A percentile compares a stretch with the other conserved stretches of the same genome.
These are phyloP conservation scores for Chaetomium tenue DNA, from an alignment of 495 filamentous ascomycete species.

Conservation along the genomic window DNA sequence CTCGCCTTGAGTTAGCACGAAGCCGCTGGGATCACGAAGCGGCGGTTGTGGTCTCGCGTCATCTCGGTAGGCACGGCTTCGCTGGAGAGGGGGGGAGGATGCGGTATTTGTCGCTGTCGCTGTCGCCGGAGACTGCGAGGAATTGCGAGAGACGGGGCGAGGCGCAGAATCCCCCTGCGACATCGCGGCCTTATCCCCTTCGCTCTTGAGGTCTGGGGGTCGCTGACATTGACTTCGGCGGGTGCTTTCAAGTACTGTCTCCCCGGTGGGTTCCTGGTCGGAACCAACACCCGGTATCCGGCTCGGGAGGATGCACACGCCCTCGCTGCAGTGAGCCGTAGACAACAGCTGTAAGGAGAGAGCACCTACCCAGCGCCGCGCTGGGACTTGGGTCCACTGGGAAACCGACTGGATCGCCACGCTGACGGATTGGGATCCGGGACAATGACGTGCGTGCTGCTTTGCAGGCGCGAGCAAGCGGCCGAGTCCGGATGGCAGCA, in stretches of 20 bases:
- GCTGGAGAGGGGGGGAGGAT: conserved; percentile 34
- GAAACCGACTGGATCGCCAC: conserved; percentile 38
- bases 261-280: conserved; percentile 22
- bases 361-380: conserved; percentile 30
- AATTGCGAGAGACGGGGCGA: conserved; percentile 46
- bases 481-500: conserved; percentile 9
- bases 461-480: conserved; percentile 14
- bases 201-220: conserved; percentile 47
- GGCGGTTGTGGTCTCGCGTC: conserved; percentile 27
- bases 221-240: conserved; percentile 54
- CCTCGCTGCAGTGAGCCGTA: conserved; percentile 23
- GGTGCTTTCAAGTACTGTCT: conserved; percentile 22
- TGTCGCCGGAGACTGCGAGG: conserved; percentile 34
- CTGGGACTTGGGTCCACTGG: conserved; percentile 29
- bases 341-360: conserved; percentile 26
- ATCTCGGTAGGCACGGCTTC: conserved; percentile 27
- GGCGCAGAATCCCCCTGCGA: conserved; percentile 54
- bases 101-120: conserved; percentile 29
- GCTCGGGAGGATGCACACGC: conserved; percentile 29
- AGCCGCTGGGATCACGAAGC: conserved; percentile 34
- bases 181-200: conserved; percentile 60
- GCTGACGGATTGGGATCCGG: conserved; percentile 25
- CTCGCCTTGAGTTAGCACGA: conserved; percentile 32
- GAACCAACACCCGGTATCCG: conserved; percentile 37
- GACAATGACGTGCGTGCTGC: conserved; percentile 9